Evolutionary conservation across 2,329 filamentous ascomycete genomes (phyloP).

Genomic region (Rutstroemia sp.): DNA sequence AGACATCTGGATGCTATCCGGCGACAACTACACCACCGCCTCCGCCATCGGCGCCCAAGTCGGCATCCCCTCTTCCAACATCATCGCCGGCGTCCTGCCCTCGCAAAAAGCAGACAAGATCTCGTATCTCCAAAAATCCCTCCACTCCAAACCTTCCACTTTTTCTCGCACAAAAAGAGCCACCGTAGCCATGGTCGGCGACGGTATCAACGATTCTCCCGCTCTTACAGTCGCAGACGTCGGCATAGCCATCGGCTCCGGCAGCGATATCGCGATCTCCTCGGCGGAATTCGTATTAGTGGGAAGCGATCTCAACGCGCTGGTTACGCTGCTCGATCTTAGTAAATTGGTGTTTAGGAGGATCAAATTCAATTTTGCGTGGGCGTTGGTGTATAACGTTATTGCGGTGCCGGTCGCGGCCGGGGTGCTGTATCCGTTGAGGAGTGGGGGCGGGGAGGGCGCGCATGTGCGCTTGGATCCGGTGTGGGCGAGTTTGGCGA

Average conservation of each 20-base stretch:
- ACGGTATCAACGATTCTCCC: conserved; percentile 81
- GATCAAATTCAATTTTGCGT: conserved; percentile 61
- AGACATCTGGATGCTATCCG: conserved; percentile 86
- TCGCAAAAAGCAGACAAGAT: conserved; percentile 73
- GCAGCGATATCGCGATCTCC: conserved; percentile 76
- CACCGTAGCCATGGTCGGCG: conserved; percentile 76
- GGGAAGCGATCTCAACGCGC: conserved; percentile 47
- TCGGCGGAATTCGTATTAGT: conserved; percentile 77
- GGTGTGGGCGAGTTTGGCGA: conserved; percentile 83
- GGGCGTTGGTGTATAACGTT: conserved; percentile 61
- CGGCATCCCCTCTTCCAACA: conserved; percentile 64
- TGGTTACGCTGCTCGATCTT: conserved; percentile 53
- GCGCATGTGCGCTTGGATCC: conserved; percentile 60
- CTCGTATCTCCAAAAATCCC: conserved; percentile 45
- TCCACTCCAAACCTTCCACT: conserved; percentile 20
- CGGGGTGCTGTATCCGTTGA: conserved; percentile 54
- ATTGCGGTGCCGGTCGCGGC: conserved; percentile 58
- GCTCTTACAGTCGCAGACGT: conserved; percentile 75
- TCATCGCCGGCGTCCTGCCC: conserved; percentile 82
- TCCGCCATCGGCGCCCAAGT: conserved; percentile 68
- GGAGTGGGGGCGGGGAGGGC: conserved; percentile 33
- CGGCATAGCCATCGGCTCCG: conserved; percentile 73
- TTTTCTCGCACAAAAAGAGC: conserved; percentile 30
- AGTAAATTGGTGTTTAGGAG: conserved; percentile 54
- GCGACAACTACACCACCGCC: conserved; percentile 83